Base-by-base conservation (phyloP, 352 stramenopile species). In the Globisporangium uncinulatum region DNA sequence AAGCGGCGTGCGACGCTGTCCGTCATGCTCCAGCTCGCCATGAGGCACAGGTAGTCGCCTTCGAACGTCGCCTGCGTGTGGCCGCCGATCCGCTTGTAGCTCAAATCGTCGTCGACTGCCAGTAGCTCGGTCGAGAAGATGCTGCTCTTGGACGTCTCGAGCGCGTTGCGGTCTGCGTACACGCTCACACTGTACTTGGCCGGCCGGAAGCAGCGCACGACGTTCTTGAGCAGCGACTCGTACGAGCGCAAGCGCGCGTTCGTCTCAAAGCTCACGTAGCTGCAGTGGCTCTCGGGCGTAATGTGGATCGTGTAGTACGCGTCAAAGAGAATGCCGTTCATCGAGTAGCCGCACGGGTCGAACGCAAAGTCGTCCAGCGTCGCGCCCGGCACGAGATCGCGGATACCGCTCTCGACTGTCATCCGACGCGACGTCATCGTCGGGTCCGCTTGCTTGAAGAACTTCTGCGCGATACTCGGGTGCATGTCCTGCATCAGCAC, bases 261-360 rank as follows among this genome's bases (percentile, higher is more conserved):
- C 34, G 97, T 99, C 86, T 99, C 97, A 69, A 99, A 99, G 70
- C 84, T 98, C 46, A 96, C 96, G 74, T 98, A 98, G 73, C 80
- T 97, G 69, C 93, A 99, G 55, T 97, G 83, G 57, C 79, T 87
- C 76, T 99, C 97, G 10, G 97, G 97, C 51, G 97, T 99, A 66
- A 95, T 91, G 78, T 99, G 97, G 66, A 99, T 99, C 47, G 97
- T 99, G 62, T 97, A 98, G 82, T 99, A 99, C 8, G 94, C 96
- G 55, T 96, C 89, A 59, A 97, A 98, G 14, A 98, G 71, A 62
- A 99, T 98, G 59, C 95, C 97, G 85, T 99, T 99, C 97, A 99
- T 99, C 46, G 87, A 97, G 78, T 97, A 97, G 20, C 97, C 97
- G 75, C 97, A 99, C 20, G 97, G 97, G 59, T 99, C 95, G 79